Percentiles rank a stretch among this genome's conserved stretches.
These are phyloP conservation scores for Senna siamea DNA, from an alignment of 306 rosid species.

Conservation along the genomic window DNA sequence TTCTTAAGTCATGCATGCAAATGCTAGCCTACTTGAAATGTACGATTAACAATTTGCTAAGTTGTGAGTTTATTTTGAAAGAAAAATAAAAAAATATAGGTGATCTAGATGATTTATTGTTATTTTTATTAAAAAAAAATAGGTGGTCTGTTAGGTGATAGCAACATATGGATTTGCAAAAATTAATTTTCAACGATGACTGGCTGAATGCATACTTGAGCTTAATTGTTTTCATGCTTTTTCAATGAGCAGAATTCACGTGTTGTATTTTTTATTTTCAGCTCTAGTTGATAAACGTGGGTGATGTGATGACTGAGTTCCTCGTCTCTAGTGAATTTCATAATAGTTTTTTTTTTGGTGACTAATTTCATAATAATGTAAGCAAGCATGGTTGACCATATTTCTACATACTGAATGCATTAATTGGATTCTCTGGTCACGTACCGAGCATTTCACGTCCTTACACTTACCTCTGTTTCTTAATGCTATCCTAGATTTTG, in stretches of 20 bases:
- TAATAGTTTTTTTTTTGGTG: too few species aligned
- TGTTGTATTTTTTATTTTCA: neutral
- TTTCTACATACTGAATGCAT: slow-evolving; percentile 24
- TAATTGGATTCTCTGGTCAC: neutral
- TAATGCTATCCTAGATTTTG: slow-evolving; percentile 40
- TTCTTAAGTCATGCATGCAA: neutral
- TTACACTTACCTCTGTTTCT: neutral
- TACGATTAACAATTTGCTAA: neutral
- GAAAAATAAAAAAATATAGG: too few species aligned
- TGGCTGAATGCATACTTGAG: slow-evolving; percentile 1
- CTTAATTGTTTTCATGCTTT: neutral
- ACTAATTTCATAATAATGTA: slow-evolving; percentile 9
- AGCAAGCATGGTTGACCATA: neutral
- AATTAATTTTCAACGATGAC: neutral
- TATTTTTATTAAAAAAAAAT: too few species aligned
- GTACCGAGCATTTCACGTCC: neutral
- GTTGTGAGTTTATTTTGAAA: neutral
- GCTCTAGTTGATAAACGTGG: neutral
- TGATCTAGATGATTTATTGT: neutral
- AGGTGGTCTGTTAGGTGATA: neutral
- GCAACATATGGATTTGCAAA: neutral
- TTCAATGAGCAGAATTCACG: neutral
- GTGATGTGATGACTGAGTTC: slow-evolving; percentile 18
- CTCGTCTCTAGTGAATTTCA: slow-evolving; percentile 14
- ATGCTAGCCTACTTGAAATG: neutral